A percentile compares a stretch with the other conserved stretches of the same genome.
These are phyloP conservation scores for Lumnitzera littorea DNA, from an alignment of 345 rosid genomes.

Conservation along the genomic window DNA sequence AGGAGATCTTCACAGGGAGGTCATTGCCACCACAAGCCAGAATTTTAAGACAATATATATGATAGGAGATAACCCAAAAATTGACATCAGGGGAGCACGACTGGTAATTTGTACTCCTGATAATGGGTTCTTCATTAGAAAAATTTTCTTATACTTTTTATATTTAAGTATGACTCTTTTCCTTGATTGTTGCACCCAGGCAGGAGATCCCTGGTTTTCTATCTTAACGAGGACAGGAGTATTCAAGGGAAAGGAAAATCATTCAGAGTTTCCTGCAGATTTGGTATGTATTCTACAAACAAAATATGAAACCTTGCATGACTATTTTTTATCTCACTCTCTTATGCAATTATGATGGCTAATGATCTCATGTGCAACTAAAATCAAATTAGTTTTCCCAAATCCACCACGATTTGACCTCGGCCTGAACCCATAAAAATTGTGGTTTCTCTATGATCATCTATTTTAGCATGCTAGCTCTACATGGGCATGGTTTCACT, in stretches of 20 bases:
- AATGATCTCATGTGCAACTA: neutral
- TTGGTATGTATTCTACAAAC: constrained; percentile 29
- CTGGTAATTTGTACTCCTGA: constrained; percentile 35
- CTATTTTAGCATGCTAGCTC: too few relatives aligned
- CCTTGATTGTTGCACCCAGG: constrained; percentile 29
- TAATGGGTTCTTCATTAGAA: neutral
- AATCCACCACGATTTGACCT: too few relatives aligned
- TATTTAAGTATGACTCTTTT: neutral
- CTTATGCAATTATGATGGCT: neutral
- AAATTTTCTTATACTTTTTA: neutral
- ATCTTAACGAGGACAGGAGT: constrained; percentile 85
- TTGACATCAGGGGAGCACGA: constrained; percentile 64
- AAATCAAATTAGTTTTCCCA: too few relatives aligned
- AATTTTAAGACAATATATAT: constrained; percentile 56
- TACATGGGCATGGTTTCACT: too few relatives aligned
- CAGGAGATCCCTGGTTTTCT: constrained; percentile 82
- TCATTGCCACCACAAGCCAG: constrained; percentile 16
- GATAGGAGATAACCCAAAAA: constrained; percentile 83
- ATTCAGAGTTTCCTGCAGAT: constrained; percentile 54
- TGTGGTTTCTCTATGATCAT: too few relatives aligned
- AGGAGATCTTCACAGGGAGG: neutral
- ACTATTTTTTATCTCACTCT: neutral
- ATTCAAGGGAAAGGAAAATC: constrained; percentile 66
- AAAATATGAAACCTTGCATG: too few relatives aligned
- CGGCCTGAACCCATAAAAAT: too few relatives aligned